Evolutionary conservation across 495 filamentous ascomycete genomes (phyloP), one percentile per base, ranked within the genome.

Genomic region (Neurospora sp.): DNA sequence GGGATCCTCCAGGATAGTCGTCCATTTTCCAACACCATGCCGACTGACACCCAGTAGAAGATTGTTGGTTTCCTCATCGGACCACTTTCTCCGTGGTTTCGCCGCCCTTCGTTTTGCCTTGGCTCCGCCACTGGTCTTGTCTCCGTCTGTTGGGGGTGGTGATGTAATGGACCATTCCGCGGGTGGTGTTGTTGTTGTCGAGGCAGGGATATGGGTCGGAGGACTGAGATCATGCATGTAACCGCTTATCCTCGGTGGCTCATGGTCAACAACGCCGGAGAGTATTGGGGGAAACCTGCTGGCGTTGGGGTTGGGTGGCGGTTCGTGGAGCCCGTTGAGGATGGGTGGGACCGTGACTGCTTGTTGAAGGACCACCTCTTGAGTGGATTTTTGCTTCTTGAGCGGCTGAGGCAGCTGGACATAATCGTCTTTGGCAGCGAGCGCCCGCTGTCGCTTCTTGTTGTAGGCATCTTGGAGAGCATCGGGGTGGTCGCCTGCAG

Each of bases 1-100:
- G 1, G 89, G 82, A 72, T 94, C 90, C 12, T 91, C 86, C n/a
- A 96, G 80, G 18, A 97, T 96, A 59, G 88, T 88, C 44, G 91
- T 96, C 94, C 94, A 97, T 77, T 89, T 93, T 22, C 94, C 94
- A 70, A 96, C 90, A 0, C 94, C 94, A 79, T 94, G 92, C 72
- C 90, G 91, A 47, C 89, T 85, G 20, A 96, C 93, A 2, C 93
- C 94, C 71, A 89, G 85, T 38, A 96, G 80, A 12, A 97, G 82
- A 70, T 91, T 86, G 35, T 89, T 88, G 2, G 93, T 96, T 78
- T 97, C 94, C 76, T 94, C 89, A 69, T 96, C 90, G 0, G 90
- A 90, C 94, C 94, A 97, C 75, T 89, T 91, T 71, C 86, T 87
- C 73, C 87, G 77, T 16, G 83, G 84, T 75, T 84, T 86, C 37